These are phyloP conservation scores for Yarrowia osloensis DNA, from an alignment of 805 yeast species.

Conservation along the genomic window DNA sequence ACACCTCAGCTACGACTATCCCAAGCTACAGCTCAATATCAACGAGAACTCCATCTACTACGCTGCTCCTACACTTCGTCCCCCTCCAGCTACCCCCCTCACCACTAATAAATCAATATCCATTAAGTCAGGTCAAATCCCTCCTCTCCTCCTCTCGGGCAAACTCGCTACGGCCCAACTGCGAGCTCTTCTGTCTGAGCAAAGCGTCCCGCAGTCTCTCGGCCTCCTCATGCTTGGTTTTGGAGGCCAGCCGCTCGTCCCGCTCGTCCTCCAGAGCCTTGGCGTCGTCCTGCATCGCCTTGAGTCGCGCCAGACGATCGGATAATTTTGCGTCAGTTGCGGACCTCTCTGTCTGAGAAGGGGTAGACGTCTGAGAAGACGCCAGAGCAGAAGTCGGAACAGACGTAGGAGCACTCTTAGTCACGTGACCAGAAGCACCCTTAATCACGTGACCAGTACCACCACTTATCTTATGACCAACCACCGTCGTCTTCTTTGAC, in stretches of 20 bases:
- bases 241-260: slow-evolving; percentile 18
- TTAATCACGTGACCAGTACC: no score
- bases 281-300: slow-evolving; percentile 36
- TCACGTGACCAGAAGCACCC: no score
- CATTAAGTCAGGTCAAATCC: no score
- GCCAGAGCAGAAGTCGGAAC: neutral
- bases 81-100: no score
- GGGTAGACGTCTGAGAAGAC: neutral
- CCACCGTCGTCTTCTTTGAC: neutral
- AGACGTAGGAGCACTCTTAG: no score
- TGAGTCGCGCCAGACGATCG: slow-evolving; percentile 31
- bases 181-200: neutral
- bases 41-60: no score
- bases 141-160: slow-evolving; percentile 18
- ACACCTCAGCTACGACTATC: no score
- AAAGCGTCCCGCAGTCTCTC: slow-evolving; percentile 1
- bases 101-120: no score
- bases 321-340: neutral
- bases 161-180: slow-evolving; percentile 18
- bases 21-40: no score
- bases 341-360: neutral
- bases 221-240: neutral
- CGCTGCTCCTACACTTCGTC: no score
- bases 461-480: no score
- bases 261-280: slow-evolving; percentile 31